These are phyloP conservation scores for Bruguiera sexangula DNA, from an alignment of 345 rosid species.

Conservation along the genomic window DNA sequence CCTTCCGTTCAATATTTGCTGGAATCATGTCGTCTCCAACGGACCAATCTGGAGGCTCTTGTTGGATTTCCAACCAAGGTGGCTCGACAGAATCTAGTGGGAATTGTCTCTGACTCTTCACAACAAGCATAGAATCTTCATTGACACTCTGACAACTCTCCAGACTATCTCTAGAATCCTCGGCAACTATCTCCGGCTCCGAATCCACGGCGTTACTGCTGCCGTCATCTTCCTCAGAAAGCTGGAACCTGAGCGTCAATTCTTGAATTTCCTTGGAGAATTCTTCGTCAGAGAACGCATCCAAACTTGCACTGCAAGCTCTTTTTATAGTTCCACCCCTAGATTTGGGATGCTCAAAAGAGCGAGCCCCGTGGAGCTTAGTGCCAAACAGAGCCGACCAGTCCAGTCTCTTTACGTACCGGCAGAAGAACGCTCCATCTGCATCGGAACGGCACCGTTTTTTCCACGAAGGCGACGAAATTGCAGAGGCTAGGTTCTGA, in stretches of 20 bases:
- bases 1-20: conserved; percentile 70
- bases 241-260: conserved; percentile 51
- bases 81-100: conserved; percentile 23
- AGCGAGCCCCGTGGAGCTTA: conserved; percentile 39
- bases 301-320: conserved; percentile 57
- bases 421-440: conserved; percentile 23
- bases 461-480: conserved; percentile 51
- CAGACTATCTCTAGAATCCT: conserved; percentile 18
- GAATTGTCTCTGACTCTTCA: conserved; percentile 3
- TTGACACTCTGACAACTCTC: not conserved
- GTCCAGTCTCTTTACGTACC: conserved; percentile 40
- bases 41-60: conserved; percentile 29
- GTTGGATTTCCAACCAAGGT: conserved; percentile 30
- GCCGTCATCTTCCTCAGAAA: conserved; percentile 27
- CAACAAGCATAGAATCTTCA: not conserved
- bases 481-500: conserved; percentile 53
- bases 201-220: conserved; percentile 12
- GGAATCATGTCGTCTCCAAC: conserved; percentile 31
- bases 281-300: conserved; percentile 67
- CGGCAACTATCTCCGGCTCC: conserved; percentile 9
- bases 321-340: conserved; percentile 31
- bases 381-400: conserved; percentile 44
- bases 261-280: conserved; percentile 62
- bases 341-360: conserved; percentile 38
- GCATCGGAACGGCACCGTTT: conserved; percentile 36